Conservation (phyloP, 169 alveolate genomes). For the Perkinsus marinus region DNA sequence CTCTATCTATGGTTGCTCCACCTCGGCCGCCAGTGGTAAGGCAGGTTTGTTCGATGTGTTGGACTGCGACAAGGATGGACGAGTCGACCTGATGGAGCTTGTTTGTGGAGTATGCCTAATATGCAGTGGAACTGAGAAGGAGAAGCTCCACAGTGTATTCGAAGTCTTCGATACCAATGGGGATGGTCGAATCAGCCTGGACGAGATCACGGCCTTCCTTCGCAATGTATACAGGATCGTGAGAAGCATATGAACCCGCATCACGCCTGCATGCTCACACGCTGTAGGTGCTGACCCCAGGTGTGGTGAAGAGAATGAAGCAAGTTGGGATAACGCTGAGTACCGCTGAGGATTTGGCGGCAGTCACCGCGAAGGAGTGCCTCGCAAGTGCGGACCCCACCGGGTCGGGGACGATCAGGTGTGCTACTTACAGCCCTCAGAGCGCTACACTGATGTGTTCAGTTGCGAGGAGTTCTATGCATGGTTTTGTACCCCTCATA, state of each 20-base stretch:
- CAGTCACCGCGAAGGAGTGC: constrained; percentile 8
- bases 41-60: not conserved
- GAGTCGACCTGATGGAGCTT: constrained; percentile 5
- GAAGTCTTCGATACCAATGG: not conserved
- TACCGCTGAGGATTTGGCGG: not conserved
- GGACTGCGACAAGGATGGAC: not conserved
- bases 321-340: not conserved
- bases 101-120: not conserved
- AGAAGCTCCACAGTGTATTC: not conserved
- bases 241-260: not conserved
- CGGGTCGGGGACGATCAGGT: not conserved
- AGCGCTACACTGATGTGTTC: not conserved
- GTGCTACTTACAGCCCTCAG: not conserved
- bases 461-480: not conserved
- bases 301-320: not conserved
- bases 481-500: not conserved
- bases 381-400: not conserved
- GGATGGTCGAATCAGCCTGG: not conserved
- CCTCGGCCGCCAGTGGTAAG: too few species aligned
- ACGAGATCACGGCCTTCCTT: not conserved
- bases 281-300: not conserved
- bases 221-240: not conserved
- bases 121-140: constrained; percentile 7
- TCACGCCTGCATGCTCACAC: too few species aligned
- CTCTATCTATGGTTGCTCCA: too few species aligned